Percentiles rank a stretch among this genome's conserved stretches.
These are phyloP conservation scores for Myotisia sp. DNA, from an alignment of 2,329 filamentous ascomycete species.

Conservation along the genomic window DNA sequence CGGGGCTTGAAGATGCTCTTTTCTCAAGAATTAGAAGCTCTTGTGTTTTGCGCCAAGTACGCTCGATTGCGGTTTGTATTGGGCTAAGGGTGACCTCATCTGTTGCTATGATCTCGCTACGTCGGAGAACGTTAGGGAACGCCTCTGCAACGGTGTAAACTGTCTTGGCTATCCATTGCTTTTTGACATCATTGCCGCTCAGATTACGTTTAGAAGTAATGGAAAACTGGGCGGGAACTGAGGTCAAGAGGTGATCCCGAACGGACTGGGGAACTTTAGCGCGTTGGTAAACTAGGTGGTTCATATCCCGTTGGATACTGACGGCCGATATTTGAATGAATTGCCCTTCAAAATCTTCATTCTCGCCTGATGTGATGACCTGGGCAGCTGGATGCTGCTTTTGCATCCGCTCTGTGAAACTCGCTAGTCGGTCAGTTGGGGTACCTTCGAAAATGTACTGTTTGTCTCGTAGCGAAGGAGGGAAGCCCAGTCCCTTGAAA, in stretches of 20 bases:
- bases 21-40: slow-evolving; percentile 68
- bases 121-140: slow-evolving; percentile 80
- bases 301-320: slow-evolving; percentile 65
- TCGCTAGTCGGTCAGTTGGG: slow-evolving; percentile 58
- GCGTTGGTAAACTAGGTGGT: slow-evolving; percentile 73
- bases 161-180: slow-evolving; percentile 70
- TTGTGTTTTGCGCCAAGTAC: slow-evolving; percentile 77
- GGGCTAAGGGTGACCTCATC: slow-evolving; percentile 55
- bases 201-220: slow-evolving; percentile 59
- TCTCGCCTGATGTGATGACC: slow-evolving; percentile 54
- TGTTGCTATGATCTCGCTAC: slow-evolving; percentile 65
- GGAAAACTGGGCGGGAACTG: slow-evolving; percentile 64
- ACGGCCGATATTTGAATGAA: slow-evolving; percentile 72
- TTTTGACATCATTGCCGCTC: slow-evolving; percentile 48
- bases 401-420: slow-evolving; percentile 84
- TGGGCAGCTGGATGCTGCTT: slow-evolving; percentile 77
- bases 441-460: slow-evolving; percentile 83
- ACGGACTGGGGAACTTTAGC: slow-evolving; percentile 70
- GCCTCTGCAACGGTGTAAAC: slow-evolving; percentile 70
- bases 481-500: slow-evolving; percentile 82
- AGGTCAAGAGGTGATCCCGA: slow-evolving; percentile 71
- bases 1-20: slow-evolving; percentile 56
- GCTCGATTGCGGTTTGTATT: slow-evolving; percentile 77
- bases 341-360: slow-evolving; percentile 78
- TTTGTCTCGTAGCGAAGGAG: slow-evolving; percentile 66